Conservation (phyloP, 139 green algal species). For the Chlamydomonas incerta region DNA sequence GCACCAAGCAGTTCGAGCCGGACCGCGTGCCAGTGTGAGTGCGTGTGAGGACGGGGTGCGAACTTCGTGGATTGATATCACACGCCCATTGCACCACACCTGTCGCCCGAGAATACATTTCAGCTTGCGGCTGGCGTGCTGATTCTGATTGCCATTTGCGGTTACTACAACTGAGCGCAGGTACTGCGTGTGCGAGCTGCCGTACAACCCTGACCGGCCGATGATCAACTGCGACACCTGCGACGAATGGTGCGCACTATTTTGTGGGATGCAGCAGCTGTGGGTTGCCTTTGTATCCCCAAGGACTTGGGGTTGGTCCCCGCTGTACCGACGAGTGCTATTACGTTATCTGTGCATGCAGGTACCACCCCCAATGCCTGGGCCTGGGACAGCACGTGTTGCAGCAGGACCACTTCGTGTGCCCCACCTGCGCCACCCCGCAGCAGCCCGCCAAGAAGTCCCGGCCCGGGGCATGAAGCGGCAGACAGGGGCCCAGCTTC, state of each 20-base stretch:
- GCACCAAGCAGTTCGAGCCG: conserved; percentile 58
- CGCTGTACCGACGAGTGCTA: too few species aligned
- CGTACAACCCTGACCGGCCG: conserved; percentile 89
- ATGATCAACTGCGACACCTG: conserved; percentile 86
- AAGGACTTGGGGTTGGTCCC: too few species aligned
- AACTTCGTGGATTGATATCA: too few species aligned
- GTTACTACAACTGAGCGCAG: too few species aligned
- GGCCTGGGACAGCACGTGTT: neutral
- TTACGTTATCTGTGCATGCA: too few species aligned
- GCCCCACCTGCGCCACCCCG: neutral
- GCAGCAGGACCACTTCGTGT: neutral
- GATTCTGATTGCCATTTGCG: too few species aligned
- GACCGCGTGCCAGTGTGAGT: conserved; percentile 82
- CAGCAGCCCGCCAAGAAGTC: neutral
- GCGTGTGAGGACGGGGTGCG: too few species aligned
- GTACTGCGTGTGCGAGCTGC: conserved; percentile 87
- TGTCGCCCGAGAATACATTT: too few species aligned
- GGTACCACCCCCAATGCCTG: conserved; percentile 39
- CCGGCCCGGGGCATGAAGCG: neutral
- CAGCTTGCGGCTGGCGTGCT: too few species aligned
- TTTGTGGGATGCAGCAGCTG: too few species aligned
- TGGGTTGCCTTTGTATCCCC: too few species aligned
- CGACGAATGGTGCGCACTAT: conserved; percentile 72
- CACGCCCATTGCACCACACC: too few species aligned
- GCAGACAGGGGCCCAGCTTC: neutral